phyloP scores from a whole-genome alignment of 306 rosid species.

The Senna siamea region DNA sequence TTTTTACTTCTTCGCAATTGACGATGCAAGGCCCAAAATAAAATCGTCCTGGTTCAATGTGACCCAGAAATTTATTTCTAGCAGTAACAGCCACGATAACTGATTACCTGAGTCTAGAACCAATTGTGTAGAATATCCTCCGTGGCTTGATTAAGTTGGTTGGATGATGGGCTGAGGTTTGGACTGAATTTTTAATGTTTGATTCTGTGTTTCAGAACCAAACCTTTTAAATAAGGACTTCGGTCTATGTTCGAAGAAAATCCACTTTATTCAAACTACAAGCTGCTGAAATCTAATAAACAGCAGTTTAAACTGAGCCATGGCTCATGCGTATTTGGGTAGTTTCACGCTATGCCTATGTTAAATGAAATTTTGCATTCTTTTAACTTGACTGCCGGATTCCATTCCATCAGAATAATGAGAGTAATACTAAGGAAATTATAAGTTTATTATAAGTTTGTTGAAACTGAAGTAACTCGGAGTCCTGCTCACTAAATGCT shows the following conservation, averaged over 20 bases:
- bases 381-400: no score
- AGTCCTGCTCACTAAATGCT: not conserved
- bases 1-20: not conserved
- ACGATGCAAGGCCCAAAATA: not conserved
- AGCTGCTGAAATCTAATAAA: no score
- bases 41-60: not conserved
- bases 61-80: not conserved
- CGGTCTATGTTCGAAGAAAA: no score
- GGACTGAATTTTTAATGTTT: not conserved
- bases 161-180: not conserved
- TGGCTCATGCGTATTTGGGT: no score
- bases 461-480: not conserved
- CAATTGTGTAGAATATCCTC: not conserved
- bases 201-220: not conserved
- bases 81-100: not conserved
- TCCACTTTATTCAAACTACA: no score
- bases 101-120: not conserved
- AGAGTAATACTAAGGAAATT: not conserved
- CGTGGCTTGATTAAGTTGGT: not conserved
- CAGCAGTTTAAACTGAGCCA: no score
- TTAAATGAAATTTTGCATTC: no score
- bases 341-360: no score
- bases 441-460: no score
- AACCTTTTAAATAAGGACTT: not conserved
- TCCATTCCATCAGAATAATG: no score